Conservation (phyloP, 495 filamentous ascomycete genomes). For the Aspergillus campestris region DNA sequence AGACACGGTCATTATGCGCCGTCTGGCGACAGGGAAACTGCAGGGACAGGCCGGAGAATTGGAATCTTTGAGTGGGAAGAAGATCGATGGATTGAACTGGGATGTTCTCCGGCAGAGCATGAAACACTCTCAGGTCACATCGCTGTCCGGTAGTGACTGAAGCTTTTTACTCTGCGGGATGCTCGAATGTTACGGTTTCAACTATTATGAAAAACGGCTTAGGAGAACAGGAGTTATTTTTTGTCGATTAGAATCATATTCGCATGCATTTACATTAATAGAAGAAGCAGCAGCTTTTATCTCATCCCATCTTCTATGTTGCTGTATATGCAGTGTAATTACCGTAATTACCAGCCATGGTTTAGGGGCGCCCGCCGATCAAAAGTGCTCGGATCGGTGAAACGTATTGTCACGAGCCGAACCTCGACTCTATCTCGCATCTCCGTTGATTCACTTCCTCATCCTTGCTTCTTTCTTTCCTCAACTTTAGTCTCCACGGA, state of each 20-base stretch:
- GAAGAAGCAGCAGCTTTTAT: conserved; percentile 1
- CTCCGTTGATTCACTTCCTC: too few species aligned
- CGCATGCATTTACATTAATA: background rate
- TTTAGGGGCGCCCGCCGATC: background rate
- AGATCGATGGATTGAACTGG: conserved; percentile 47
- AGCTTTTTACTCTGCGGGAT: conserved; percentile 3
- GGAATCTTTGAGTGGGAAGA: conserved; percentile 37
- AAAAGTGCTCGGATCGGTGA: background rate
- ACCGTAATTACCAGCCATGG: background rate
- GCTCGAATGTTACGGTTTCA: background rate
- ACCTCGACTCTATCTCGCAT: background rate
- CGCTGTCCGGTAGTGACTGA: conserved; percentile 6
- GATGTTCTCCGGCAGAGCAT: conserved; percentile 36
- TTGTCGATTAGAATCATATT: background rate
- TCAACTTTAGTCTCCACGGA: background rate
- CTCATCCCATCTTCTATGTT: background rate
- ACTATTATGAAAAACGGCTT: conserved; percentile 9
- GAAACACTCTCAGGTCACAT: conserved; percentile 19
- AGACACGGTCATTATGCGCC: conserved; percentile 63
- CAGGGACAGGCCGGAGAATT: conserved; percentile 24
- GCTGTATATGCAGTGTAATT: conserved; percentile 1
- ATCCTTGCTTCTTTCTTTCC: too few species aligned
- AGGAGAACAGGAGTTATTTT: conserved; percentile 9
- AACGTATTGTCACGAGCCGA: conserved; percentile 12
- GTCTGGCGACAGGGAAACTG: conserved; percentile 48